Percentiles rank a stretch among this genome's conserved stretches.
These are phyloP conservation scores for Clarireedia paspali DNA, from an alignment of 2,329 filamentous ascomycete genomes.

Conservation along the genomic window DNA sequence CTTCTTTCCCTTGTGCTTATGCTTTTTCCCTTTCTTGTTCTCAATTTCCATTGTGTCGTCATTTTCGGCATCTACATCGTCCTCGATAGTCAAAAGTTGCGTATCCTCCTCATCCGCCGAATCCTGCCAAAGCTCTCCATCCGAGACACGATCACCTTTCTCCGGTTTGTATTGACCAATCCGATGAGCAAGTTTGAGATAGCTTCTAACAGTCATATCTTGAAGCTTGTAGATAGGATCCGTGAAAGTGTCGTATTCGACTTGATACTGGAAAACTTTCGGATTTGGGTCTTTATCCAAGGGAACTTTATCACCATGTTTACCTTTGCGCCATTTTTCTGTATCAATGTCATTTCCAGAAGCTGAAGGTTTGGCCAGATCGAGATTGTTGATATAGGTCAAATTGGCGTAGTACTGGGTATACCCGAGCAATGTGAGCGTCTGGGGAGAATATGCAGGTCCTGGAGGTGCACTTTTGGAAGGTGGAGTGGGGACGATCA, in stretches of 20 bases:
- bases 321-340: slow-evolving; percentile 54
- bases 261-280: slow-evolving; percentile 61
- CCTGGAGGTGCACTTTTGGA: slow-evolving; percentile 67
- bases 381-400: slow-evolving; percentile 75
- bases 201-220: slow-evolving; percentile 79
- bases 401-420: slow-evolving; percentile 92
- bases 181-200: slow-evolving; percentile 68
- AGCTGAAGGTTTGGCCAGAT: slow-evolving; percentile 35
- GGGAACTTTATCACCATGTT: slow-evolving; percentile 52
- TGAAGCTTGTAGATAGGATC: slow-evolving; percentile 68
- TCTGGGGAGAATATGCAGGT: slow-evolving; percentile 82
- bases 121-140: slow-evolving; percentile 13
- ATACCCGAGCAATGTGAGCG: slow-evolving; percentile 70
- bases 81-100: slow-evolving; percentile 8
- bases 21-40: slow-evolving; percentile 20
- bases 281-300: slow-evolving; percentile 47
- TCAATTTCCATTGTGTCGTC: slow-evolving; percentile 26
- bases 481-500: slow-evolving; percentile 63
- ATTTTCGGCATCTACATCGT: slow-evolving; percentile 21
- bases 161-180: slow-evolving; percentile 53
- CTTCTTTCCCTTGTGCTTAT: slow-evolving; percentile 37
- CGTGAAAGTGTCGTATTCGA: slow-evolving; percentile 79
- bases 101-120: slow-evolving; percentile 18
- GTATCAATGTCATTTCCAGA: slow-evolving; percentile 27
- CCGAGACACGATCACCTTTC: slow-evolving; percentile 26